Conservation (phyloP, 1,284 basidiomycete species). For the Vanrija sp. region DNA sequence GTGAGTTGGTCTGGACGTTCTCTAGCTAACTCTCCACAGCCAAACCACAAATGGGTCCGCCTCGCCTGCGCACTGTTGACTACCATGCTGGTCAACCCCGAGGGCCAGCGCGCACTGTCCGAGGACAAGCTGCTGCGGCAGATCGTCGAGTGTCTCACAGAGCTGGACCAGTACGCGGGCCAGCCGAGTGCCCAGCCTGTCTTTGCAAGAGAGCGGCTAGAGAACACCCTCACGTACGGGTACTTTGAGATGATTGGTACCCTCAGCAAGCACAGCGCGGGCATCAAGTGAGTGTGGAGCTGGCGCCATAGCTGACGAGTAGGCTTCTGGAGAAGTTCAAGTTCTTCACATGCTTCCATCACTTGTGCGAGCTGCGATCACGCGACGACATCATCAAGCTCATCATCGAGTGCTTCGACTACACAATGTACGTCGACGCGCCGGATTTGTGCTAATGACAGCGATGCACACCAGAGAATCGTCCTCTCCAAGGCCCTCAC, state of each 20-base stretch:
- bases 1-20: constrained; percentile 48
- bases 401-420: constrained; percentile 89
- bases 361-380: constrained; percentile 81
- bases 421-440: constrained; percentile 63
- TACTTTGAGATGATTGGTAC: constrained; percentile 96
- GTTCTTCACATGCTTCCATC: constrained; percentile 92
- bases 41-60: constrained; percentile 75
- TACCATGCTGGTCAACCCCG: constrained; percentile 75
- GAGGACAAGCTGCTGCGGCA: constrained; percentile 87
- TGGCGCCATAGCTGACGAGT: background rate
- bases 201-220: constrained; percentile 77
- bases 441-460: constrained; percentile 39
- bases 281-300: constrained; percentile 67
- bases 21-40: constrained; percentile 49
- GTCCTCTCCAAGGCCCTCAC: constrained; percentile 90
- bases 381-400: constrained; percentile 87
- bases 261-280: constrained; percentile 79
- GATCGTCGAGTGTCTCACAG: constrained; percentile 80
- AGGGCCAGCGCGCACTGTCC: constrained; percentile 75
- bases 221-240: constrained; percentile 79
- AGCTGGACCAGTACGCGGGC: constrained; percentile 69
- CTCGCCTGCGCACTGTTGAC: constrained; percentile 76
- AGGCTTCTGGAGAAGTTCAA: constrained; percentile 87
- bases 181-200: constrained; percentile 60
- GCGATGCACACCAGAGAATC: constrained; percentile 86